Evolutionary conservation across 2,329 filamentous ascomycete species (phyloP).

Genomic region (Claviceps lovelessii): DNA sequence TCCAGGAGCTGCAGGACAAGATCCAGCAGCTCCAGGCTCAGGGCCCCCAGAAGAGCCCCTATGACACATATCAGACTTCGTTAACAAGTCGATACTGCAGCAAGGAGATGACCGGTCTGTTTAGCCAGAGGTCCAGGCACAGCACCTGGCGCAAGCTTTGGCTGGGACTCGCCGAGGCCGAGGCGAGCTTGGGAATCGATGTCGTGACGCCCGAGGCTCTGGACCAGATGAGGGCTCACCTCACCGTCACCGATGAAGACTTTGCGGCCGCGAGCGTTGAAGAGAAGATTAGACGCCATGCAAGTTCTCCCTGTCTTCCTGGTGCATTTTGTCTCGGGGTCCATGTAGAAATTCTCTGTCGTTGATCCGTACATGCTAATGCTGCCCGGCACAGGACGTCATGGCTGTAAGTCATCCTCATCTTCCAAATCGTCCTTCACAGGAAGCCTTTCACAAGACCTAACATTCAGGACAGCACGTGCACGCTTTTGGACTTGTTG

Average conservation of each 20-base stretch:
- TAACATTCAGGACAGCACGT: slow-evolving; percentile 37
- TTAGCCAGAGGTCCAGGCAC: slow-evolving; percentile 60
- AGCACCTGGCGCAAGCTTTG: slow-evolving; percentile 76
- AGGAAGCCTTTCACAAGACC: neutral
- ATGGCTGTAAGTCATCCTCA: slow-evolving; percentile 35
- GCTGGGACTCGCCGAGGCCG: slow-evolving; percentile 68
- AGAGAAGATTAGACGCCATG: slow-evolving; percentile 56
- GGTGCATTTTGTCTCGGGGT: too few species aligned
- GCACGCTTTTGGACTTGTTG: slow-evolving; percentile 57
- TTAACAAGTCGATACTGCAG: slow-evolving; percentile 61
- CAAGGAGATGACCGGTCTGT: slow-evolving; percentile 62
- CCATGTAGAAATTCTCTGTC: neutral
- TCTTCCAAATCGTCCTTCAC: neutral
- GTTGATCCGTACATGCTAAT: slow-evolving; percentile 4
- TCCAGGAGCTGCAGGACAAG: slow-evolving; percentile 6
- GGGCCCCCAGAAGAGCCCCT: slow-evolving; percentile 8
- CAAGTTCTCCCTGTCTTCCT: slow-evolving; percentile 4
- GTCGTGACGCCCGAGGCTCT: slow-evolving; percentile 60
- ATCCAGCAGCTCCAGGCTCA: slow-evolving; percentile 6
- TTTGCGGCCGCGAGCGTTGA: slow-evolving; percentile 63
- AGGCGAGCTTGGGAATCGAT: slow-evolving; percentile 65
- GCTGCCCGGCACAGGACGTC: slow-evolving; percentile 24
- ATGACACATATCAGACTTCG: slow-evolving; percentile 44
- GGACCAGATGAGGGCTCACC: slow-evolving; percentile 58
- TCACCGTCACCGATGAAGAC: slow-evolving; percentile 62